These are phyloP conservation scores for Helminthosporium solani DNA, from an alignment of 2,329 filamentous ascomycete genomes.

Conservation along the genomic window DNA sequence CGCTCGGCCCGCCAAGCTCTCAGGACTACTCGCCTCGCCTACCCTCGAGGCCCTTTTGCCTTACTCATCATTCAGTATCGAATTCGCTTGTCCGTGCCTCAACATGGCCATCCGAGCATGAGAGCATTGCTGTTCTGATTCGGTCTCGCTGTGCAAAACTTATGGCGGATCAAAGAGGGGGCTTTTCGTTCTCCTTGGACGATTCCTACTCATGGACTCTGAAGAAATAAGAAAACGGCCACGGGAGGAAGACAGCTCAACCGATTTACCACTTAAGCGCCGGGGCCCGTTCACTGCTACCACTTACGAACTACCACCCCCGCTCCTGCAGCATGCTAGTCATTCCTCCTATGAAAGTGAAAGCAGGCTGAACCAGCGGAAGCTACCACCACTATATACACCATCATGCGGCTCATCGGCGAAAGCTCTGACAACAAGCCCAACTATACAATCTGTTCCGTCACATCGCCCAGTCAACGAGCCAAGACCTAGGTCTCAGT, in stretches of 20 bases:
- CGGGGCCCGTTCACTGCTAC: constrained; percentile 15
- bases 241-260: constrained; percentile 30
- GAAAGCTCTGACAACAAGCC: constrained; percentile 10
- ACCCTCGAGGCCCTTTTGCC: constrained; percentile 4
- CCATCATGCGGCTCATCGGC: constrained; percentile 19
- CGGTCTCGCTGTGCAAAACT: constrained; percentile 14
- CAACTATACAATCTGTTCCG: constrained; percentile 9
- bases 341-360: constrained; percentile 22
- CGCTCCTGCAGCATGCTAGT: constrained; percentile 31
- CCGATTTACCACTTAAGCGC: constrained; percentile 18
- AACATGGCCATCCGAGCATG: constrained; percentile 8
- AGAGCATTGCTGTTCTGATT: neutral
- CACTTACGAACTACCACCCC: constrained; percentile 18
- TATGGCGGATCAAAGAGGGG: constrained; percentile 27
- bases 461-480: constrained; percentile 6
- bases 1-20: constrained; percentile 13
- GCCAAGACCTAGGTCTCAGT: constrained; percentile 21
- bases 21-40: constrained; percentile 12
- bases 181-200: constrained; percentile 17
- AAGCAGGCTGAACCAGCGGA: constrained; percentile 17
- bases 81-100: constrained; percentile 8
- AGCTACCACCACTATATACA: constrained; percentile 26
- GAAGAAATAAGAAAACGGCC: constrained; percentile 30
- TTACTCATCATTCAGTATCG: constrained; percentile 28
- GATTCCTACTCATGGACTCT: constrained; percentile 31